Evolutionary conservation across 306 rosid species (phyloP).

Genomic region (Prunus campanulata): DNA sequence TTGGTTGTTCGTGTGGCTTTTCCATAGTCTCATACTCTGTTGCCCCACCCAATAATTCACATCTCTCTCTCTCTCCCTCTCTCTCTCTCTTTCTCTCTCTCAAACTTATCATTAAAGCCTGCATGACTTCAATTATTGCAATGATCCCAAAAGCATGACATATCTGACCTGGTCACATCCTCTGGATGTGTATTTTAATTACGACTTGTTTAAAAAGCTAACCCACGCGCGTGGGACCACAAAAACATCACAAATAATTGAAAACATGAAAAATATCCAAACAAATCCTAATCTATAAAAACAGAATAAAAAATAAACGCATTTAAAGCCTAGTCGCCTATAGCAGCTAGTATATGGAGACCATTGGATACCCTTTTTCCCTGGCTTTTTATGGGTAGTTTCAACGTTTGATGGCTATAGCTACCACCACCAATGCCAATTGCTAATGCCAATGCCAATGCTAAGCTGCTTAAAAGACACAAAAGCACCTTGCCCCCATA

Average conservation of each 20-base stretch:
- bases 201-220: slow-evolving; percentile 39
- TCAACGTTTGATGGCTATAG: slow-evolving; percentile 10
- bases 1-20: background rate
- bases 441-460: background rate
- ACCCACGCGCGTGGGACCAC: slow-evolving; percentile 67
- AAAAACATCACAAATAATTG: background rate
- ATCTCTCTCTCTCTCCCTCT: slow-evolving; percentile 5
- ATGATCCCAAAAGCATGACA: slow-evolving; percentile 91
- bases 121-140: slow-evolving; percentile 95
- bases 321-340: background rate
- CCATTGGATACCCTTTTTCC: slow-evolving; percentile 32
- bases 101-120: slow-evolving; percentile 77
- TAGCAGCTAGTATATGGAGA: background rate
- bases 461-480: slow-evolving; percentile 30
- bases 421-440: background rate
- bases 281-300: background rate
- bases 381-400: slow-evolving; percentile 20
- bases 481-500: slow-evolving; percentile 36
- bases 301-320: background rate
- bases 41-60: slow-evolving; percentile 56
- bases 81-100: slow-evolving; percentile 5
- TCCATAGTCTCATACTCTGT: background rate
- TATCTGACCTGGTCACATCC: slow-evolving; percentile 58
- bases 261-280: background rate
- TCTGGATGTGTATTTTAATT: slow-evolving; percentile 36